Evolutionary conservation across 2,329 filamentous ascomycete genomes (phyloP).

Genomic region (Huntiella decipiens): DNA sequence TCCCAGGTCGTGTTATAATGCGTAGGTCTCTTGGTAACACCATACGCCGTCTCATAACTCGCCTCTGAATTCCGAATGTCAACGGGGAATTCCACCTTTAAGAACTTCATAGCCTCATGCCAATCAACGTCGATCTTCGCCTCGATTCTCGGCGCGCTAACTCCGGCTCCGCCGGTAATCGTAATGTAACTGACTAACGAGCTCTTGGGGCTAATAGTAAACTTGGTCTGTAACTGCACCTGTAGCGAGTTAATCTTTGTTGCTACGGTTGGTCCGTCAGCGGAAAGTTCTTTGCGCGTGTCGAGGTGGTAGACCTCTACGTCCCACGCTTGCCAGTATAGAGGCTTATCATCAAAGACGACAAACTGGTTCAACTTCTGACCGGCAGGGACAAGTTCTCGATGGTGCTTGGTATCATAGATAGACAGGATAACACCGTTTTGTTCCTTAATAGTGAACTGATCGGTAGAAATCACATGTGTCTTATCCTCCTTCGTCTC

Average conservation of each 20-base stretch:
- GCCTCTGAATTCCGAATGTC: constrained; percentile 81
- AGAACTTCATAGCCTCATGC: constrained; percentile 92
- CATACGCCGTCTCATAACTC: constrained; percentile 87
- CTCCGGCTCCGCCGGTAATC: constrained; percentile 46
- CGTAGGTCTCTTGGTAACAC: constrained; percentile 71
- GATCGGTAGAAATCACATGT: constrained; percentile 63
- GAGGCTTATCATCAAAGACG: constrained; percentile 88
- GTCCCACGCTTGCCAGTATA: constrained; percentile 97
- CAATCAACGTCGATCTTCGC: constrained; percentile 81
- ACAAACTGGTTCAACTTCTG: constrained; percentile 79
- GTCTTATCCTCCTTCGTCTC: constrained; percentile 35
- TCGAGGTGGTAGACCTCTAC: constrained; percentile 92
- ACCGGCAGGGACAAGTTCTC: constrained; percentile 57
- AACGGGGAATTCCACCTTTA: constrained; percentile 97
- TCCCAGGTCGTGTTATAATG: constrained; percentile 98
- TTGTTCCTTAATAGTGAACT: constrained; percentile 54
- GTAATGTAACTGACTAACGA: constrained; percentile 75
- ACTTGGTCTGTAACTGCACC: constrained; percentile 67
- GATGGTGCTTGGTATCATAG: constrained; percentile 50
- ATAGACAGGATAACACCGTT: constrained; percentile 68
- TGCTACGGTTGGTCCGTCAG: constrained; percentile 41
- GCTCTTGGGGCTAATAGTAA: constrained; percentile 71
- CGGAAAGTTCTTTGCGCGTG: constrained; percentile 59
- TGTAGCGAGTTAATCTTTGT: constrained; percentile 18
- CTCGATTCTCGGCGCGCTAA: constrained; percentile 18